Base-by-base conservation (phyloP, 495 filamentous ascomycete genomes). In the Aspergillus mulundensis region DNA sequence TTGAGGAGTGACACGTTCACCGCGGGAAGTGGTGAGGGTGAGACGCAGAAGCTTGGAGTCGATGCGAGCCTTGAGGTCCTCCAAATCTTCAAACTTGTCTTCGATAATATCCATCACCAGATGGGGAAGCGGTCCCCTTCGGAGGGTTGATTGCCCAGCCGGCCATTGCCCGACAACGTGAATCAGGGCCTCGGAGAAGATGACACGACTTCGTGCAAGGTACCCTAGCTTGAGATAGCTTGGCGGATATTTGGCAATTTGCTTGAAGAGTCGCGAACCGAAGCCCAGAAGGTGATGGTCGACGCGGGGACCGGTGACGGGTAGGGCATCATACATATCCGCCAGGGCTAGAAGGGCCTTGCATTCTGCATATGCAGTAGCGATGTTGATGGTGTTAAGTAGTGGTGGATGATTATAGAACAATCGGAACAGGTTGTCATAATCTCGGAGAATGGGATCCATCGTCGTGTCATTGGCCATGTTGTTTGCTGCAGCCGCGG, bases 161-260 rank as follows among this genome's bases (percentile, higher is more conserved):
- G 91, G 91, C 91, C 91, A 96, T 61, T 92, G 88, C 7, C 91
- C 91, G 6, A 96, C 90, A 0, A 96, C 90, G 61, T 96, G 91
- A 47, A 95, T 87, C 19, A 96, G 72, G 0, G 91, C 90, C 71
- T 96, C 91, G 46, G 88, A 82, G 67, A 95, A 96, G 58, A 96
- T 95, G 51, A 89, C 85, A 59, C 89, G 88, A 54, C 84, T 88
- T 39, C 90, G 84, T 5, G 90, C 87, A 18, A 95, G 75, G 62
- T 91, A 95, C 19, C 91, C 91, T 4, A 97, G 80, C 44, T 91
- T 91, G 12, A 97, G 82, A 65, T 97, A 97, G 63, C 82, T 87
- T 15, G 92, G 88, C 16, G 91, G 91, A 66, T 96, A 96, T 69
- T 95, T 95, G 36, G 90, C 89, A 54, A 96, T 94, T 63, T 96